Evolutionary conservation across 2,329 filamentous ascomycete species (phyloP).

Genomic region (Fusarium graminum): DNA sequence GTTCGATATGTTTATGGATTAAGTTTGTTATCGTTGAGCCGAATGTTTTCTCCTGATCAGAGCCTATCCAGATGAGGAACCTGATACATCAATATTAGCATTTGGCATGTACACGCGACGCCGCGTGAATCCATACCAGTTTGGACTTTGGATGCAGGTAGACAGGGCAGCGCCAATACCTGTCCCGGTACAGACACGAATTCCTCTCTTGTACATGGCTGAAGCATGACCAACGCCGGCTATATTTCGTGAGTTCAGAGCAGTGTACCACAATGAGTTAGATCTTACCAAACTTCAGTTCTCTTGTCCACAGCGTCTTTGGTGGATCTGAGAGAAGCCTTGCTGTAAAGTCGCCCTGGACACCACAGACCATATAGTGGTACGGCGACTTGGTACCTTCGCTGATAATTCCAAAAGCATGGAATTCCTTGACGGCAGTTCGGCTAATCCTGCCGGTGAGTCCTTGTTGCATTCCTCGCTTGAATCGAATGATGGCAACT

Average conservation of each 20-base stretch:
- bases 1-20: neutral
- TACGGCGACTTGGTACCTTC: neutral
- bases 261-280: neutral
- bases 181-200: constrained; percentile 8
- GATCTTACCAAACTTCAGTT: constrained; percentile 11
- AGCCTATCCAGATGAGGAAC: constrained; percentile 13
- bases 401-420: constrained; percentile 15
- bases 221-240: constrained; percentile 17
- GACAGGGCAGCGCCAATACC: constrained; percentile 12
- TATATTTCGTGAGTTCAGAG: neutral
- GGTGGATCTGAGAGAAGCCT: neutral
- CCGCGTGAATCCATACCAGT: neutral
- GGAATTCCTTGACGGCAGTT: constrained; percentile 9
- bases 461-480: constrained; percentile 11
- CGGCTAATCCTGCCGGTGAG: constrained; percentile 2
- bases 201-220: constrained; percentile 6
- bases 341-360: constrained; percentile 10
- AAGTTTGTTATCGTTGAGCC: neutral
- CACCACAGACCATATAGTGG: constrained; percentile 17
- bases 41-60: constrained; percentile 4
- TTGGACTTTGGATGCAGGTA: constrained; percentile 13
- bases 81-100: neutral
- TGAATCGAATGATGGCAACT: neutral
- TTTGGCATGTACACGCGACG: neutral
- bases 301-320: constrained; percentile 5